phyloP scores from a whole-genome alignment of 441 rosid species.

The Euphorbia corollata region DNA sequence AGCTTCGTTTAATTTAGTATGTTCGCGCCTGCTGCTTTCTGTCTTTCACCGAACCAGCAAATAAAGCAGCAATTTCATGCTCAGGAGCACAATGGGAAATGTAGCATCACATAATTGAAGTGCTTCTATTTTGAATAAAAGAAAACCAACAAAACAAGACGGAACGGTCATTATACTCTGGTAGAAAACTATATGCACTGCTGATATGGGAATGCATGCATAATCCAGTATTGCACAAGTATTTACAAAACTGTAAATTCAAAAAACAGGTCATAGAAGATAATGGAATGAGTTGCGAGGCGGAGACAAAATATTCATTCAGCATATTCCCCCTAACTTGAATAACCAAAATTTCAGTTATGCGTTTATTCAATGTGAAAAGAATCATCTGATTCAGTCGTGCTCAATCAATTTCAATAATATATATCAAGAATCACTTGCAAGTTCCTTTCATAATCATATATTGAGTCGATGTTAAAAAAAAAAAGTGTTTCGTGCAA shows the following conservation, averaged over 20 bases:
- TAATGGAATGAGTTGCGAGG: neutral
- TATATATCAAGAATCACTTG: neutral
- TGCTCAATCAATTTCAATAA: neutral
- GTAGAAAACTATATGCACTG: neutral
- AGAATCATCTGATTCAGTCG: neutral
- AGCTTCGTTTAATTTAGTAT: neutral
- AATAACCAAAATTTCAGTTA: neutral
- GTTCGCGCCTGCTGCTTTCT: neutral
- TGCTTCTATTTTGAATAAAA: neutral
- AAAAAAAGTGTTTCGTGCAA: neutral
- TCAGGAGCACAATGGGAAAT: neutral
- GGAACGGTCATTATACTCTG: neutral
- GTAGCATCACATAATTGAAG: neutral
- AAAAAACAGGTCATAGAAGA: neutral
- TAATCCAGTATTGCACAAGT: neutral
- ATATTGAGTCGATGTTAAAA: neutral
- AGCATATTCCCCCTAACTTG: neutral
- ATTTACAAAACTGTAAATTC: neutral
- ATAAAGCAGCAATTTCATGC: neutral
- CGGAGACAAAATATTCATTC: neutral
- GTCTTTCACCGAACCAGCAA: neutral
- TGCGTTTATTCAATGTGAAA: too few species aligned
- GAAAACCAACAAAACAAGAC: too few species aligned
- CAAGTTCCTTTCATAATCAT: neutral
- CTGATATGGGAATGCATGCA: neutral